Evolutionary conservation across 352 stramenopile genomes (phyloP), one percentile per base, ranked within the genome.

Genomic region (Phytophthora sansomeana): DNA sequence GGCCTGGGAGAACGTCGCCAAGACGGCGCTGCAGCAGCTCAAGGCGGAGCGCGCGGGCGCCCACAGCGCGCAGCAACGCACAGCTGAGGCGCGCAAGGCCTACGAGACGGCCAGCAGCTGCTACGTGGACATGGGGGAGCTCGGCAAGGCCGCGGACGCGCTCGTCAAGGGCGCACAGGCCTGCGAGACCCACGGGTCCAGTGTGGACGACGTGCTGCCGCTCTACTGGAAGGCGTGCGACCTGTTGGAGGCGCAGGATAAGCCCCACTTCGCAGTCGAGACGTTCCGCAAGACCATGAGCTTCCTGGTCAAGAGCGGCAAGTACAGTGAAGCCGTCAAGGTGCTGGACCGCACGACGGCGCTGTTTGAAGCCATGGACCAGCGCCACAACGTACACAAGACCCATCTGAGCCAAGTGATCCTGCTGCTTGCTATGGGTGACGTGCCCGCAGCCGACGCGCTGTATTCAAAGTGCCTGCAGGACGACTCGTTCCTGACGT

Each of bases 61-160:
- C 11, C 35, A 58, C 19, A 65, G 67, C 30, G 72, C 67, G 0
- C 46, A 68, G 33, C 72, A 81, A 43, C 75, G 78, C 13, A 72
- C 83, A 4, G 51, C 56, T 16, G 83, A 92, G 54, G 77, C 81
- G 6, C 81, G 76, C 29, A 69, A 83, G 38, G 77, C 76, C 5
- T 95, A 86, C 54, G 85, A 93, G 58, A 67, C 74, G 1, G 87
- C 83, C 21, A 88, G 81, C 70, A 60, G 66, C 30, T 76, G 85
- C 48, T 95, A 93, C 47, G 78, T 81, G 50, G 87, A 95, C 63
- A 95, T 92, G 85, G 84, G 86, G 30, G 87, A 95, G 69, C 67
- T 95, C 19, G 87, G 87, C 21, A 95, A 95, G 63, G 85, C 84
- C n/a, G 83, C 84, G 0, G 87, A 95, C 24, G 85, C 84, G 16